phyloP scores from a whole-genome alignment of 2,329 filamentous ascomycete species.

The Aspergillus sp. region DNA sequence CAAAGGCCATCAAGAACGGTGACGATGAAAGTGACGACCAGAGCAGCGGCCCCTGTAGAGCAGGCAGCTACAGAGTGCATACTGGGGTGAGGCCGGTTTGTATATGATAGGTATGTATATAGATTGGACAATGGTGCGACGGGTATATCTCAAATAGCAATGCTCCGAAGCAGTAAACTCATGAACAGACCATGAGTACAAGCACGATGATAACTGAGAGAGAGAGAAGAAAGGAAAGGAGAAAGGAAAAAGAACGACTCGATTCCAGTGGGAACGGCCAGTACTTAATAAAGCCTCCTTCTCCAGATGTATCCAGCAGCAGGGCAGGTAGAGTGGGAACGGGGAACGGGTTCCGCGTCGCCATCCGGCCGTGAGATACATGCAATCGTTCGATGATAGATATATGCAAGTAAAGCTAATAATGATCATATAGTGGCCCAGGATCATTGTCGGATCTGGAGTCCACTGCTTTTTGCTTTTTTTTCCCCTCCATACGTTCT shows the following conservation, averaged over 20 bases:
- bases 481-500: not conserved
- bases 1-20: slow-evolving; percentile 24
- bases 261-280: not conserved
- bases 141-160: no score
- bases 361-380: not conserved
- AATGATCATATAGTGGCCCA: not conserved
- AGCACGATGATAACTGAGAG: no score
- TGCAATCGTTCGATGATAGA: not conserved
- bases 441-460: not conserved
- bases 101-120: not conserved
- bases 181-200: no score
- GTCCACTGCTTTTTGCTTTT: not conserved
- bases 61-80: slow-evolving; percentile 12
- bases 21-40: slow-evolving; percentile 16
- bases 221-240: no score
- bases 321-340: not conserved
- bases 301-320: not conserved
- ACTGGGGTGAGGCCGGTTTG: slow-evolving; percentile 1
- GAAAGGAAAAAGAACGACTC: no score
- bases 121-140: not conserved
- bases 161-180: no score
- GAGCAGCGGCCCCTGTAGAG: slow-evolving; percentile 17
- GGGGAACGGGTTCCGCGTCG: not conserved
- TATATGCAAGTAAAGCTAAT: not conserved
- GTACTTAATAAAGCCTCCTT: not conserved